phyloP scores from a whole-genome alignment of 1,284 basidiomycete species.

The Lentinus polychrous region DNA sequence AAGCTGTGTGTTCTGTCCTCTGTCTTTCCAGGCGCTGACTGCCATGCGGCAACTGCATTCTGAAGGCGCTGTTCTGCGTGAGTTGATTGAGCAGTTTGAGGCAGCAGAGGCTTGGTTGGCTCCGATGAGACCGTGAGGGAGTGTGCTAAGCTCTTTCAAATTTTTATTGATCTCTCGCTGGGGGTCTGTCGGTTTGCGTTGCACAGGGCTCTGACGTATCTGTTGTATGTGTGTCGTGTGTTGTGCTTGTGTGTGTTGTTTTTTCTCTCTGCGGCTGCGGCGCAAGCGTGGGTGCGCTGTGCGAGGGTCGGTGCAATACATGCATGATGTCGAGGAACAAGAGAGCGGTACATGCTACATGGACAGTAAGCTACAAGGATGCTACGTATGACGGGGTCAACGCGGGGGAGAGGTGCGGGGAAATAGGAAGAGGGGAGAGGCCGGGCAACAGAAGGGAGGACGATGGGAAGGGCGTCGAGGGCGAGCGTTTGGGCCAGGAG shows the following conservation, averaged over 20 bases:
- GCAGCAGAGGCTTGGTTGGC: slow-evolving; percentile 89
- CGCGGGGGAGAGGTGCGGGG: neutral
- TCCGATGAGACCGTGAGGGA: slow-evolving; percentile 78
- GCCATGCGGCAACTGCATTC: slow-evolving; percentile 86
- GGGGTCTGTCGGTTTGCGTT: neutral
- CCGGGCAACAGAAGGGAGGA: neutral
- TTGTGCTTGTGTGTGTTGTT: neutral
- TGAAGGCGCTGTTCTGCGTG: slow-evolving; percentile 71
- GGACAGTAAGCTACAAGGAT: neutral
- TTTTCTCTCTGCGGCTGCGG: neutral
- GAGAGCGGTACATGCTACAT: neutral
- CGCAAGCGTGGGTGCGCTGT: slow-evolving; percentile 1
- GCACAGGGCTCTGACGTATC: neutral
- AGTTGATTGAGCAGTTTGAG: slow-evolving; percentile 92
- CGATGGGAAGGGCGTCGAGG: slow-evolving; percentile 3
- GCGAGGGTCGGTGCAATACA: neutral
- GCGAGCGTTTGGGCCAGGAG: neutral
- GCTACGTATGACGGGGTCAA: neutral
- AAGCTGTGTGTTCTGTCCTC: neutral
- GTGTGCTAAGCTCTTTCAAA: neutral
- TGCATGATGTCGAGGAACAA: neutral
- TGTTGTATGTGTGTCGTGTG: neutral
- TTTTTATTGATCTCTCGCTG: neutral
- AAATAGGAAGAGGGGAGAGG: neutral
- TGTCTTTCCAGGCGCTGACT: slow-evolving; percentile 63